phyloP scores from a whole-genome alignment of 2,329 filamentous ascomycete species.

The Bipolaris bicolor region DNA sequence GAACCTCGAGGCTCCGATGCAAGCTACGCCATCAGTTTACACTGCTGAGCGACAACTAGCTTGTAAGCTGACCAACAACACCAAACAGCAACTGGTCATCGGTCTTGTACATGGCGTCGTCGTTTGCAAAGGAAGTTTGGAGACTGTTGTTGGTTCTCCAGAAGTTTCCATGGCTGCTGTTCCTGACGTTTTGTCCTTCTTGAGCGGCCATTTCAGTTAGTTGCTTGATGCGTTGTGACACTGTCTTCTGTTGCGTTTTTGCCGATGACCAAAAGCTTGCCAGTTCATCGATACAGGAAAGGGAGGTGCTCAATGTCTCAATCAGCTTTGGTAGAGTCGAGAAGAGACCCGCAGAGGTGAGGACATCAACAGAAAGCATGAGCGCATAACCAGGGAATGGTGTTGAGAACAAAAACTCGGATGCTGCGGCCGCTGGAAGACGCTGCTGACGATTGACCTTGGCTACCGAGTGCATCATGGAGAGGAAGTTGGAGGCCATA shows the following conservation, averaged over 20 bases:
- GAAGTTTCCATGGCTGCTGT: constrained; percentile 44
- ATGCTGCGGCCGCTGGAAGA: constrained; percentile 28
- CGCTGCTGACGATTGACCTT: constrained; percentile 35
- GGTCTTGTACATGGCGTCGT: constrained; percentile 54
- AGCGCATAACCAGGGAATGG: constrained; percentile 69
- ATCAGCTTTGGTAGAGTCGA: constrained; percentile 58
- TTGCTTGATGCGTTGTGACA: constrained; percentile 55
- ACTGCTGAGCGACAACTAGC: constrained; percentile 14
- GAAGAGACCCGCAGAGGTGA: constrained; percentile 63
- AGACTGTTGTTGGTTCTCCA: constrained; percentile 47
- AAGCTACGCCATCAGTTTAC: not conserved
- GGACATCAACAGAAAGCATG: constrained; percentile 69
- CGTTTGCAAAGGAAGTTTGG: constrained; percentile 50
- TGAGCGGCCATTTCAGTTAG: constrained; percentile 51
- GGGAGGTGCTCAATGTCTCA: constrained; percentile 59
- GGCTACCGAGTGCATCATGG: constrained; percentile 43
- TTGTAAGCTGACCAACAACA: constrained; percentile 32
- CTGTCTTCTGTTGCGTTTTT: constrained; percentile 56
- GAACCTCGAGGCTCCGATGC: not conserved
- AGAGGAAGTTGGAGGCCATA: constrained; percentile 38
- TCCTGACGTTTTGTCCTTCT: constrained; percentile 39
- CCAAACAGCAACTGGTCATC: constrained; percentile 39
- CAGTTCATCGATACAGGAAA: constrained; percentile 63
- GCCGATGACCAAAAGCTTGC: constrained; percentile 66
- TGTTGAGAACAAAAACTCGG: constrained; percentile 54